Evolutionary conservation across 2,329 filamentous ascomycete genomes (phyloP).

Genomic region (Fusarium foetens): DNA sequence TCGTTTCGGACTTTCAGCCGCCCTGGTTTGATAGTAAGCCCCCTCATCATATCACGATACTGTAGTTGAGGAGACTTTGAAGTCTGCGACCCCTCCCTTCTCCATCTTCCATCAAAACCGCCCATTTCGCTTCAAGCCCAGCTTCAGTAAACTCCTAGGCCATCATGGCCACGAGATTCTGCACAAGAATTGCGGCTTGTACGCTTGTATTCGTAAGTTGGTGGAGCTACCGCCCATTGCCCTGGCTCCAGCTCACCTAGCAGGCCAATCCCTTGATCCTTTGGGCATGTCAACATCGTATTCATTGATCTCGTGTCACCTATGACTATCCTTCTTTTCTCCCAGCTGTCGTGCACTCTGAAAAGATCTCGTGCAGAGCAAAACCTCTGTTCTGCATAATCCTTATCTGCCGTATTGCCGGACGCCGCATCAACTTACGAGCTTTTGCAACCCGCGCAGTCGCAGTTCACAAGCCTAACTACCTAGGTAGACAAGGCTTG

Average conservation of each 20-base stretch:
- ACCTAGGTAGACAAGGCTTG: background rate
- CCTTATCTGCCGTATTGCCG: slow-evolving; percentile 29
- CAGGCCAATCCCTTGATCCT: slow-evolving; percentile 19
- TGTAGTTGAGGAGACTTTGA: background rate
- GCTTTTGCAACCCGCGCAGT: slow-evolving; percentile 3
- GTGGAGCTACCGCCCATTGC: slow-evolving; percentile 2
- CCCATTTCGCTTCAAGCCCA: slow-evolving; percentile 10
- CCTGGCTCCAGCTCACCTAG: background rate
- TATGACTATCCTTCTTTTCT: slow-evolving; percentile 22
- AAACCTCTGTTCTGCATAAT: slow-evolving; percentile 7
- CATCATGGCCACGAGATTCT: slow-evolving; percentile 8
- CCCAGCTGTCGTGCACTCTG: slow-evolving; percentile 7
- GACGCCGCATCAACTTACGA: slow-evolving; percentile 6
- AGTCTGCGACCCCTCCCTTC: background rate
- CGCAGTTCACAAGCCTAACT: slow-evolving; percentile 5
- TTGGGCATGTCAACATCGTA: slow-evolving; percentile 36
- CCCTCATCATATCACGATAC: background rate
- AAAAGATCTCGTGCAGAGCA: slow-evolving; percentile 1
- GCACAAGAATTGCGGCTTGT: background rate
- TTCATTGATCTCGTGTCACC: slow-evolving; percentile 41
- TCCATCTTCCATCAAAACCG: background rate
- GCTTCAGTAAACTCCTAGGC: background rate
- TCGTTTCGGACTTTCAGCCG: slow-evolving; percentile 28
- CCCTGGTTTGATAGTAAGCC: slow-evolving; percentile 5
- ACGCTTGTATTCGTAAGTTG: slow-evolving; percentile 14